These are phyloP conservation scores for Heritiera fomes DNA, from an alignment of 345 rosid genomes.

Conservation along the genomic window DNA sequence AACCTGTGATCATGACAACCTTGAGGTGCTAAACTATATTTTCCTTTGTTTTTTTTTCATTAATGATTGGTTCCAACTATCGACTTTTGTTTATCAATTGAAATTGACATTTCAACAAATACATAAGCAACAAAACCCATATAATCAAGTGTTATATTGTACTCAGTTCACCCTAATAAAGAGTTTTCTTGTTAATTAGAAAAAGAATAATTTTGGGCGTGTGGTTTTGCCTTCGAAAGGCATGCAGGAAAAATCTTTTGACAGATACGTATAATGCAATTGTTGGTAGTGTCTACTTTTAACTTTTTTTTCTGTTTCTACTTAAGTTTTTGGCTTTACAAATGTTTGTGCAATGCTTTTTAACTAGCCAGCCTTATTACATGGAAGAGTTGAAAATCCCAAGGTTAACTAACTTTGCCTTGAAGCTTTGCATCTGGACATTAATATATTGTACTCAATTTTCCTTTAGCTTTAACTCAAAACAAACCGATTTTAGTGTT, in stretches of 20 bases:
- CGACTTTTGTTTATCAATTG: constrained; percentile 12
- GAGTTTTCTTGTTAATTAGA: not conserved
- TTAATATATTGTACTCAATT: not conserved
- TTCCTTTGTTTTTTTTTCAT: not conserved
- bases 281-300: not conserved
- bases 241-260: not conserved
- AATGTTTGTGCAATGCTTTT: not conserved
- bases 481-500: no score
- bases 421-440: not conserved
- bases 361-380: not conserved
- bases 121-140: not conserved
- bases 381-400: not conserved
- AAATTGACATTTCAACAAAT: constrained; percentile 20
- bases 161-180: not conserved
- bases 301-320: not conserved
- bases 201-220: not conserved
- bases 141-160: not conserved
- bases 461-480: not conserved
- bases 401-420: not conserved
- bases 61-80: not conserved
- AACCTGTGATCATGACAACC: not conserved
- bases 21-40: no score
- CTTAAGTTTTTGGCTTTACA: not conserved
- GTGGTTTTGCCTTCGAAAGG: not conserved
- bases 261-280: not conserved